Evolutionary conservation across 352 stramenopile genomes (phyloP).

Genomic region (Phytophthora quininea): DNA sequence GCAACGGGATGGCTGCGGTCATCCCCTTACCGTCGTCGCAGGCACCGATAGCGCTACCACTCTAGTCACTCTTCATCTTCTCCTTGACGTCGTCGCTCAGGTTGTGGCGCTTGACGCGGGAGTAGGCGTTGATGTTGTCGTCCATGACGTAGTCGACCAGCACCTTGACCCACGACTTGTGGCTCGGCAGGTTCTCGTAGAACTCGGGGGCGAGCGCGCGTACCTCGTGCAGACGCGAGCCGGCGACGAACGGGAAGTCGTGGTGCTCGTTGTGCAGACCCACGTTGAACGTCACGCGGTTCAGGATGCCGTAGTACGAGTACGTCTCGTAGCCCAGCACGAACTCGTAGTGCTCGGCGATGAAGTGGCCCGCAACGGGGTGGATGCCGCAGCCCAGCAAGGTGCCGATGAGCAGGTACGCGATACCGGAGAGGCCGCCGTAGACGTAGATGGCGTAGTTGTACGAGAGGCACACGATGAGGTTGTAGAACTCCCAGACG

Average conservation of each 20-base stretch:
- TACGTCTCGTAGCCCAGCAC: slow-evolving; percentile 96
- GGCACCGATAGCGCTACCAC: neutral
- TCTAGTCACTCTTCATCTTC: slow-evolving; percentile 82
- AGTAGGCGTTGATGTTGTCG: slow-evolving; percentile 92
- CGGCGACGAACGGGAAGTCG: slow-evolving; percentile 95
- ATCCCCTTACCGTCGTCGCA: neutral
- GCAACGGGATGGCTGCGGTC: neutral
- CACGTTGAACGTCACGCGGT: slow-evolving; percentile 97
- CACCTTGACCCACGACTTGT: slow-evolving; percentile 93
- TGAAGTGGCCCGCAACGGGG: slow-evolving; percentile 97
- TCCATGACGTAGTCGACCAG: slow-evolving; percentile 95
- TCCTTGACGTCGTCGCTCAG: slow-evolving; percentile 56
- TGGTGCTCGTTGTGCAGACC: slow-evolving; percentile 99
- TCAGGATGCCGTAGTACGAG: slow-evolving; percentile 98
- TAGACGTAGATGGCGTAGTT: slow-evolving; percentile 81
- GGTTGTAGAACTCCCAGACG: slow-evolving; percentile 91
- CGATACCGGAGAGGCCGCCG: slow-evolving; percentile 81
- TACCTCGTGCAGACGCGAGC: slow-evolving; percentile 91
- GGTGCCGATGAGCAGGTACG: slow-evolving; percentile 93
- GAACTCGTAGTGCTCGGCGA: slow-evolving; percentile 98
- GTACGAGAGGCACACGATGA: slow-evolving; percentile 80
- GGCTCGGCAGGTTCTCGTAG: slow-evolving; percentile 94
- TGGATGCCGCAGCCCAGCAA: slow-evolving; percentile 94
- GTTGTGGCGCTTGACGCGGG: slow-evolving; percentile 88
- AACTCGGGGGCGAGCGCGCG: slow-evolving; percentile 93